Evolutionary conservation across 139 green algal species (phyloP).

Genomic region (Pleodorina starrii): DNA sequence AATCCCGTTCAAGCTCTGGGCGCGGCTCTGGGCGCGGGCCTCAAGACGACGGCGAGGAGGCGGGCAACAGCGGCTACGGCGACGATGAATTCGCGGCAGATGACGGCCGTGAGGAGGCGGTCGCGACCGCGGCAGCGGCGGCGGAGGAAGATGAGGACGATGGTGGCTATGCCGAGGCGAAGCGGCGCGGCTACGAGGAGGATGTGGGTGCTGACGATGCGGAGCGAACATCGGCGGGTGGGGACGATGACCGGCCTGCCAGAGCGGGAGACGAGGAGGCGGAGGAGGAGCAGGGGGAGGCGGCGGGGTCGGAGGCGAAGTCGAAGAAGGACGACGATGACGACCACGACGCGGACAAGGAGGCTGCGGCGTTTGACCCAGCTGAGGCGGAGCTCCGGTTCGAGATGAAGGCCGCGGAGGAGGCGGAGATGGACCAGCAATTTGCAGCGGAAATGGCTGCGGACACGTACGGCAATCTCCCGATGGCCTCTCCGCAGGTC

Average conservation of each 20-base stretch:
- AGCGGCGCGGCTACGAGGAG: not conserved
- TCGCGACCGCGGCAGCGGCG: too few species aligned
- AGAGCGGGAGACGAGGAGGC: not conserved
- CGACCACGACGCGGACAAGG: not conserved
- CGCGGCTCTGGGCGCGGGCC: too few species aligned
- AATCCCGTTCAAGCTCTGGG: too few species aligned
- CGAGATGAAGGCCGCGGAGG: not conserved
- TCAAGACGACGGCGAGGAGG: not conserved
- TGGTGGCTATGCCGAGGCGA: not conserved
- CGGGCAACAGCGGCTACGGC: not conserved
- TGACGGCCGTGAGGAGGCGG: too few species aligned
- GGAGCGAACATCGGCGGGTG: not conserved
- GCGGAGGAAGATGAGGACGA: not conserved
- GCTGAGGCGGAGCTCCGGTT: not conserved
- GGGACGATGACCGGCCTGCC: not conserved
- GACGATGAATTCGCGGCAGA: not conserved
- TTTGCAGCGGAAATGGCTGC: slow-evolving; percentile 17
- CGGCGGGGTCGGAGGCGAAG: not conserved
- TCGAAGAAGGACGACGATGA: not conserved
- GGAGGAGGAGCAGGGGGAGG: not conserved
- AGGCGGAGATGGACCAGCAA: slow-evolving; percentile 23
- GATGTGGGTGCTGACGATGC: not conserved
- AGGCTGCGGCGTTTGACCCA: not conserved
- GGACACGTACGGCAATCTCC: not conserved
- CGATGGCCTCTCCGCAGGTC: not conserved